phyloP scores from a whole-genome alignment of 495 filamentous ascomycete species.

The Penicillium verhagenii region DNA sequence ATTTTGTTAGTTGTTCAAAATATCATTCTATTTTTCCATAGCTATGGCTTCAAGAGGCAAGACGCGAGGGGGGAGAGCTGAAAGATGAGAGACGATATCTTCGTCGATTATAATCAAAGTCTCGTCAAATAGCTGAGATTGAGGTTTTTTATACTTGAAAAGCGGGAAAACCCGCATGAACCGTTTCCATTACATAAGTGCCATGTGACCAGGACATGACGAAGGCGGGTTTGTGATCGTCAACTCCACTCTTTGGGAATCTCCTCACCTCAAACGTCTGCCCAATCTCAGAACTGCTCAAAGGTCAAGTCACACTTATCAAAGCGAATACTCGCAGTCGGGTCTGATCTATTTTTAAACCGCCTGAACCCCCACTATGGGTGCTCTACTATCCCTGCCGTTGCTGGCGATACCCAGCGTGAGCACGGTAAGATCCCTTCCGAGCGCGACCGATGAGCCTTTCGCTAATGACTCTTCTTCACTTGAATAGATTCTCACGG shows the following conservation, averaged over 20 bases:
- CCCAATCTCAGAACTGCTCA: not conserved
- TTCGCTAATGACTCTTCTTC: slow-evolving; percentile 11
- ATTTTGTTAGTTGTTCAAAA: too few relatives aligned
- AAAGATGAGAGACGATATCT: too few relatives aligned
- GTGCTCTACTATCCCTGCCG: slow-evolving; percentile 85
- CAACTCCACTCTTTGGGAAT: slow-evolving; percentile 6
- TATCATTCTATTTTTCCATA: too few relatives aligned
- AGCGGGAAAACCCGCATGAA: not conserved
- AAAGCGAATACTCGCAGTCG: not conserved
- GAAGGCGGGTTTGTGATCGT: slow-evolving; percentile 19
- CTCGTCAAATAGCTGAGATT: too few relatives aligned
- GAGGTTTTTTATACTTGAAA: too few relatives aligned
- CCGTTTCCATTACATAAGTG: not conserved
- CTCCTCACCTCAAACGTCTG: not conserved
- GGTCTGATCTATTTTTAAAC: not conserved
- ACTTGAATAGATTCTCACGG: slow-evolving; percentile 62
- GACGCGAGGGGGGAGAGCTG: too few relatives aligned
- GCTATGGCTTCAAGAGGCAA: too few relatives aligned
- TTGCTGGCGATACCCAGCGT: slow-evolving; percentile 83
- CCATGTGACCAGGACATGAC: slow-evolving; percentile 6
- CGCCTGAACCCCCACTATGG: slow-evolving; percentile 51
- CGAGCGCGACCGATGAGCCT: slow-evolving; percentile 23
- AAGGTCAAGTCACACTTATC: not conserved
- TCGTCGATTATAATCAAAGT: too few relatives aligned
- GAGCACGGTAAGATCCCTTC: slow-evolving; percentile 65